Percentiles rank a stretch among this genome's conserved stretches.
phyloP scores from a whole-genome alignment of 352 stramenopile species.

The Blastocystis sp. region DNA sequence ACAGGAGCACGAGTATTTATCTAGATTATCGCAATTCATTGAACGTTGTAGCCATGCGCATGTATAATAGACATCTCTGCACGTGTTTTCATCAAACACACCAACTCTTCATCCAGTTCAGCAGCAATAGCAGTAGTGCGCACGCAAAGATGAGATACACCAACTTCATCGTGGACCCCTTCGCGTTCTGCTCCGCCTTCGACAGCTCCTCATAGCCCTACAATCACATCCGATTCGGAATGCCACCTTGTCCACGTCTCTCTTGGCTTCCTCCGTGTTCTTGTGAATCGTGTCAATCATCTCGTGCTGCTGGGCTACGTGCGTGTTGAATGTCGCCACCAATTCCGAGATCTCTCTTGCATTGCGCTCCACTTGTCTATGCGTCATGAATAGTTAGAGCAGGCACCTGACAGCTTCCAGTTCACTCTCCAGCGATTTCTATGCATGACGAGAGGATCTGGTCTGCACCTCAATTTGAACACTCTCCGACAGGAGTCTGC shows the following conservation, averaged over 20 bases:
- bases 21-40: conserved; percentile 24
- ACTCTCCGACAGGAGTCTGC: conserved; percentile 18
- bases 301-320: conserved; percentile 45
- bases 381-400: neutral
- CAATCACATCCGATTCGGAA: neutral
- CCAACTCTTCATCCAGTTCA: conserved; percentile 10
- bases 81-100: neutral
- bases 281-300: conserved; percentile 34
- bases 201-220: conserved; percentile 15
- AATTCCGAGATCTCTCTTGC: neutral
- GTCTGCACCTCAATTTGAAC: conserved; percentile 33
- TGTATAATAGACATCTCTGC: no score
- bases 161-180: conserved; percentile 11
- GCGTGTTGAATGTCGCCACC: conserved; percentile 14
- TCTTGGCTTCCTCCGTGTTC: conserved; percentile 3
- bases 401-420: conserved; percentile 20
- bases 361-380: conserved; percentile 44
- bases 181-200: conserved; percentile 34
- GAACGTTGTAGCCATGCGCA: neutral
- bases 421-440: conserved; percentile 35
- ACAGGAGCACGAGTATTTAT: conserved; percentile 24
- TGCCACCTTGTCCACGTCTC: conserved; percentile 30
- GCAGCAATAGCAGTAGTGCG: neutral
- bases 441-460: neutral
- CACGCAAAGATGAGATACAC: neutral